Conservation (phyloP, 73 alveolate species). For the Paramecium caudatum region DNA sequence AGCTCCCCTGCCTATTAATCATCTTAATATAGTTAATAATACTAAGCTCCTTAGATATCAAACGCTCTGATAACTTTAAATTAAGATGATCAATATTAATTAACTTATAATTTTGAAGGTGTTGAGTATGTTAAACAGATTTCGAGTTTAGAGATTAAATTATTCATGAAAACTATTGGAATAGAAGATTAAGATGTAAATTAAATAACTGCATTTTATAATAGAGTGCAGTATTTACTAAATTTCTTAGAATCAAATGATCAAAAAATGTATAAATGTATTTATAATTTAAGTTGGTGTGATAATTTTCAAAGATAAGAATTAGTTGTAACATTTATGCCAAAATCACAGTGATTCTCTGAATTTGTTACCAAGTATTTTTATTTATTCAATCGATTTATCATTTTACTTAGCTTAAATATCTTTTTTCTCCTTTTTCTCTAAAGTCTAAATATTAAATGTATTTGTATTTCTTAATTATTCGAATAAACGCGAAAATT, state of each 20-base stretch:
- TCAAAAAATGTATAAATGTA: not conserved
- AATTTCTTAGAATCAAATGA: not conserved
- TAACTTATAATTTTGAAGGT: not conserved
- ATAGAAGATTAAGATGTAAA: not conserved
- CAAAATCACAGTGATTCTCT: constrained; percentile 56
- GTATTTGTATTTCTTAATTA: constrained; percentile 10
- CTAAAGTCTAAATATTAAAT: constrained; percentile 37
- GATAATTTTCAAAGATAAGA: constrained; percentile 36
- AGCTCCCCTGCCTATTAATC: too few species aligned
- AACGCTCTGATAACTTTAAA: too few species aligned
- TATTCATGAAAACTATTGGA: not conserved
- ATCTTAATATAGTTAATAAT: too few species aligned
- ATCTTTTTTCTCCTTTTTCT: constrained; percentile 37
- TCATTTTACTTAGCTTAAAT: constrained; percentile 29
- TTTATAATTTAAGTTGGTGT: not conserved
- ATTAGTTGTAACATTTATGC: constrained; percentile 36
- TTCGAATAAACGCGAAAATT: constrained; percentile 36
- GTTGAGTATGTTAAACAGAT: not conserved
- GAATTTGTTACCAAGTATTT: constrained; percentile 3
- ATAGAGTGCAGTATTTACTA: not conserved
- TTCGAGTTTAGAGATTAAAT: not conserved
- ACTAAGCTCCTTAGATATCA: too few species aligned
- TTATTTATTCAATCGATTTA: constrained; percentile 56
- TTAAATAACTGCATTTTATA: too few species aligned
- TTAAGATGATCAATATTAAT: not conserved